Conservation (phyloP, 164 flowering plant genomes). For the Umbilicus rupestris region DNA sequence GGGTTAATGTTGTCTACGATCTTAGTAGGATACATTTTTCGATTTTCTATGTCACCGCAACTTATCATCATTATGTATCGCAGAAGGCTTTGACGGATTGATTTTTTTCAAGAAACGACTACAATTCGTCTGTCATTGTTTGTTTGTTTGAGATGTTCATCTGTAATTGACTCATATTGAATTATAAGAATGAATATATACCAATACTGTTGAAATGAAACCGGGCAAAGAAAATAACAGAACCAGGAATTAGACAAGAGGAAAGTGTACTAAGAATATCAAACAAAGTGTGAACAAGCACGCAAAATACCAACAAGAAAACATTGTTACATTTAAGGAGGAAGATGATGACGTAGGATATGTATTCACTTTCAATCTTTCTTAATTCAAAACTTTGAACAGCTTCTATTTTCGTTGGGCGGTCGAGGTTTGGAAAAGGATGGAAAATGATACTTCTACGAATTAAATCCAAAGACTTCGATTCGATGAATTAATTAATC, state of each 20-base stretch:
- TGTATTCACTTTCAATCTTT: not conserved
- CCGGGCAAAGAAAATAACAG: no score
- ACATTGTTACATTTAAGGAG: not conserved
- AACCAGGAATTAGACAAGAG: not conserved
- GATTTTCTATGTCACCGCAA: no score
- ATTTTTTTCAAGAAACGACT: no score
- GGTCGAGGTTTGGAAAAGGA: not conserved
- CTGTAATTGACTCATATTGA: no score
- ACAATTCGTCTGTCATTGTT: no score
- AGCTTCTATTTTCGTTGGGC: not conserved
- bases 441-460: not conserved
- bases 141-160: no score
- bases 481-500: not conserved
- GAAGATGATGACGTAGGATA: not conserved
- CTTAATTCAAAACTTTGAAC: constrained; percentile 1
- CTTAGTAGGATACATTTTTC: no score
- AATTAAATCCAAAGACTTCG: not conserved
- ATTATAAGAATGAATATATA: not conserved
- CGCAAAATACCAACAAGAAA: not conserved
- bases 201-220: no score
- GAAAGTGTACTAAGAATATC: not conserved
- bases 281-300: not conserved
- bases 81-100: no score
- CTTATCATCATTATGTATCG: no score
- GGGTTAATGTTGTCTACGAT: no score